Evolutionary conservation across 495 filamentous ascomycete genomes (phyloP).

Genomic region (Penicillium mononematosum): DNA sequence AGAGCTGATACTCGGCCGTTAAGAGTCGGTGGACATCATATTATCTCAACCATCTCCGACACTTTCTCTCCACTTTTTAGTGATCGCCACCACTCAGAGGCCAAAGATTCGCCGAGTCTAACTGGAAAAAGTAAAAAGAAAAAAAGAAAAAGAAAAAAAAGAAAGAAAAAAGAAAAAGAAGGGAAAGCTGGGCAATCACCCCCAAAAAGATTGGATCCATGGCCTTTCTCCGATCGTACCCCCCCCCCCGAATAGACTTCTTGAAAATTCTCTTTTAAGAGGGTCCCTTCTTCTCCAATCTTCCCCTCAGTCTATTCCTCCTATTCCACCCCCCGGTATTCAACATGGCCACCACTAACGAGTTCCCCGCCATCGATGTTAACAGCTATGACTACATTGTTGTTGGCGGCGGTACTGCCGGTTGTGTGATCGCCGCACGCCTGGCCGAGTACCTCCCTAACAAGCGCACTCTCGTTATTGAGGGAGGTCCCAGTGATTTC

Average conservation of each 20-base stretch:
- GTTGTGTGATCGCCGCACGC: slow-evolving; percentile 77
- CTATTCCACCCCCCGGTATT: not conserved
- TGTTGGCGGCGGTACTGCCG: slow-evolving; percentile 83
- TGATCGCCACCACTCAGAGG: slow-evolving; percentile 11
- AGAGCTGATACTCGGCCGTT: not conserved
- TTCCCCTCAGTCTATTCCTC: slow-evolving; percentile 10
- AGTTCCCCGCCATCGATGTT: slow-evolving; percentile 56
- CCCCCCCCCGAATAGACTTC: not conserved
- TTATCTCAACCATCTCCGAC: not conserved
- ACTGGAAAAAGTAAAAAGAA: slow-evolving; percentile 3
- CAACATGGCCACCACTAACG: slow-evolving; percentile 59
- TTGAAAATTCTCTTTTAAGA: slow-evolving; percentile 7
- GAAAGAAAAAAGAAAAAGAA: not conserved
- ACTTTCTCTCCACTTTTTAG: slow-evolving; percentile 2
- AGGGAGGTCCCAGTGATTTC: slow-evolving; percentile 61
- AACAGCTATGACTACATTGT: slow-evolving; percentile 82
- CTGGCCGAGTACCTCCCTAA: slow-evolving; percentile 66
- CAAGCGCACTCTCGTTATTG: slow-evolving; percentile 63
- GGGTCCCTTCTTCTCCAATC: slow-evolving; percentile 1
- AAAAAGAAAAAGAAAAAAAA: not conserved
- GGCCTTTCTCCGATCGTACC: not conserved
- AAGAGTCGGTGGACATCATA: not conserved
- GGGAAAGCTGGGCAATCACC: not conserved
- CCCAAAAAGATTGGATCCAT: not conserved
- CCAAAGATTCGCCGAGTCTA: slow-evolving; percentile 11